phyloP scores from a whole-genome alignment of 805 yeast species.

The Blastobotrys terrestris region DNA sequence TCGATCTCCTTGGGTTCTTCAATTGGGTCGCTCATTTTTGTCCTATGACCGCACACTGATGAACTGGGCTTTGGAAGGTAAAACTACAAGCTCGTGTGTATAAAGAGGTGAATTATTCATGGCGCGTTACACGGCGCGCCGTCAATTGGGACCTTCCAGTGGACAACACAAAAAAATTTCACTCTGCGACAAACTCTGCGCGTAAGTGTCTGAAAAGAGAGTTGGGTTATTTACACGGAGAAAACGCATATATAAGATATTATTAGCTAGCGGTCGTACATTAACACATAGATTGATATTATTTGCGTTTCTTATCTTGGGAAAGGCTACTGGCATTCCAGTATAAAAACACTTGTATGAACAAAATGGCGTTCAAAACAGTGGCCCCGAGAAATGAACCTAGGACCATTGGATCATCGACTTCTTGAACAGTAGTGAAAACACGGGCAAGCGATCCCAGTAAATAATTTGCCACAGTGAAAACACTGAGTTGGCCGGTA shows the following conservation, averaged over 20 bases:
- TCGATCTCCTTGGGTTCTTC: constrained; percentile 2
- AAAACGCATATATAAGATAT: too few species aligned
- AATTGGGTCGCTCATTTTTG: constrained; percentile 6
- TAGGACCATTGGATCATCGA: constrained; percentile 32
- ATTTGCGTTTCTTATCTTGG: background rate
- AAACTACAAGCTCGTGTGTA: background rate
- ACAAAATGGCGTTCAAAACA: constrained; percentile 32
- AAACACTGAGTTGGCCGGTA: constrained; percentile 36
- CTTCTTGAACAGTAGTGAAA: constrained; percentile 35
- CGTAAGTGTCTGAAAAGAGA: background rate
- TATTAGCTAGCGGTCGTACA: too few species aligned
- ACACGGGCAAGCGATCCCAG: constrained; percentile 36
- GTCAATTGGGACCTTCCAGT: background rate
- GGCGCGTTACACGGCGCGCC: background rate
- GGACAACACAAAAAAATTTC: background rate
- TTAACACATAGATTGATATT: too few species aligned
- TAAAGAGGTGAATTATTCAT: background rate
- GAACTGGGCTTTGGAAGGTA: too few species aligned
- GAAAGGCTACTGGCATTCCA: constrained; percentile 14
- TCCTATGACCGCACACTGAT: background rate
- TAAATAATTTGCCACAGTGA: constrained; percentile 34
- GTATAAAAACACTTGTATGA: constrained; percentile 33
- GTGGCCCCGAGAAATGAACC: constrained; percentile 30
- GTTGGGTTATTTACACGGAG: too few species aligned
- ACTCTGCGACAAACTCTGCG: background rate